Percentiles rank a stretch among this genome's conserved stretches.
These are phyloP conservation scores for Capsella rubella DNA, from an alignment of 441 rosid genomes.

Conservation along the genomic window DNA sequence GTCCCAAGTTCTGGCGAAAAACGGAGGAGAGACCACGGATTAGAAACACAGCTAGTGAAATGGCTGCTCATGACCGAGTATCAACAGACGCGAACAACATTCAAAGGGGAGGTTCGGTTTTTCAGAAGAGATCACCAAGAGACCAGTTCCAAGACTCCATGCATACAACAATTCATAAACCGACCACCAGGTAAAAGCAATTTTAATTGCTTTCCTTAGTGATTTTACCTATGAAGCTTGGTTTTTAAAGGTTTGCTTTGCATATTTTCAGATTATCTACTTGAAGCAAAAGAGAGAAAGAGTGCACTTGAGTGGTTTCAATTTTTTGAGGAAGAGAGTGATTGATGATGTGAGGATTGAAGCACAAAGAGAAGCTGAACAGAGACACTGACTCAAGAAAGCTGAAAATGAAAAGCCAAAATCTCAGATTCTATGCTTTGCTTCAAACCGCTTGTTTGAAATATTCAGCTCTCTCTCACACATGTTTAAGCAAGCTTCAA, in stretches of 20 bases:
- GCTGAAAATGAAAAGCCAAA: conserved; percentile 18
- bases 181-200: conserved; percentile 39
- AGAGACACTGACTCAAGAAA: conserved; percentile 29
- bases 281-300: conserved; percentile 22
- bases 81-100: conserved; percentile 46
- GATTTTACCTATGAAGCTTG: neutral
- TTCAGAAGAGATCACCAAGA: conserved; percentile 45
- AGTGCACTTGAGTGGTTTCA: conserved; percentile 10
- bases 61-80: conserved; percentile 45
- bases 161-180: conserved; percentile 42
- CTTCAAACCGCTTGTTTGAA: conserved; percentile 31
- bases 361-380: conserved; percentile 34
- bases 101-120: conserved; percentile 50
- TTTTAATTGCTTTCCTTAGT: neutral
- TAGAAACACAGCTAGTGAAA: conserved; percentile 42
- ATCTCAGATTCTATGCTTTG: conserved; percentile 28
- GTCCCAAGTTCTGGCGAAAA: conserved; percentile 86
- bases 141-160: conserved; percentile 47
- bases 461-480: conserved; percentile 16
- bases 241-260: conserved; percentile 16
- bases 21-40: conserved; percentile 52
- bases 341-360: conserved; percentile 33
- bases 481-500: conserved; percentile 15
- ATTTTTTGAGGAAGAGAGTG: conserved; percentile 19
- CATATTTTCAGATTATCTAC: conserved; percentile 39